Evolutionary conservation across 305 asterid genomes (phyloP), one percentile per base, ranked within the genome.

Genomic region (Fraxinus albicans): DNA sequence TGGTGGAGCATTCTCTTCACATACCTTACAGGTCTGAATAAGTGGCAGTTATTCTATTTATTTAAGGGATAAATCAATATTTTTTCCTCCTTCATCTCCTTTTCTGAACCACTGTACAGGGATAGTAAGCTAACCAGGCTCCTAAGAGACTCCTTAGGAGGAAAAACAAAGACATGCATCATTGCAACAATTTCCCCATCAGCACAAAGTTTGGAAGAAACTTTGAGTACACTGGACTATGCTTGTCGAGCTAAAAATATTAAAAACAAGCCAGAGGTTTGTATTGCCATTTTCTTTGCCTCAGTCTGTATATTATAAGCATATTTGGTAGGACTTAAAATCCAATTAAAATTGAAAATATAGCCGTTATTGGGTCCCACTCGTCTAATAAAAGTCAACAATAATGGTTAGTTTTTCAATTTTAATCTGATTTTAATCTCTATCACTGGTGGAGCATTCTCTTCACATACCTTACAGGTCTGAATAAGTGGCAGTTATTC

Each of bases 51-150:
- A n/a, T 55, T 60, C 15, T 50, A 53, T 76, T 80, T 73, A 42
- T 81, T 53, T 63, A 67, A 77, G 40, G n/a, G 67, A 23, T 35
- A 78, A 70, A 81, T 40, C 10, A 80, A 53, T 27, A 27, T 53
- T 73, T 47, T 47, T 83, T 73, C 76, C 70, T 78, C 53, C 77
- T 8, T 84, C 33, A 83, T 6, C 29, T 47, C 50, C 36, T 88
- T 12, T 77, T 73, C 40, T 72, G 67, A 73, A 79, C 74, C 4
- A 4, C 44, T 36, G 36, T 85, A 80, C 90, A 94, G 96, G 90
- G 97, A 94, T 89, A 94, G 98, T 89, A 93, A 94, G 90, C 92
- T 94, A 78, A 94, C 97, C 42, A 92, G 98, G 90, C 93, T 94
- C 40, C 82, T 94, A n/a, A 87, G 97, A 85, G 98, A 94, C 86